Base-by-base conservation (phyloP, 2,329 filamentous ascomycete species). In the Aspergillus tamarii region DNA sequence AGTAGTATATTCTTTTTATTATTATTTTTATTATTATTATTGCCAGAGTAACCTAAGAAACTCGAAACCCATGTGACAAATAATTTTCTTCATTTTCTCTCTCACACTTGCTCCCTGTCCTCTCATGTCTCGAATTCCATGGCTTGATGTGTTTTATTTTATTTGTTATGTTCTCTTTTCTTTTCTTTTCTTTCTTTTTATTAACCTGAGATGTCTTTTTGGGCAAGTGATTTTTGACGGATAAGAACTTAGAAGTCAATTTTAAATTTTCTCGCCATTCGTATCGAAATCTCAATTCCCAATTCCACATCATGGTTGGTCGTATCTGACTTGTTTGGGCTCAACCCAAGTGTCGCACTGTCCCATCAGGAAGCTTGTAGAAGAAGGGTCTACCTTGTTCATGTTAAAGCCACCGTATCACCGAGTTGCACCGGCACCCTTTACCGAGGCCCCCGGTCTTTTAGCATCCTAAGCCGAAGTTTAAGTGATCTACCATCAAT, bases 351-450 rank as follows among this genome's bases (percentile, higher is more conserved):
- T 10, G 26, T 19, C 46, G 32, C 16, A 1, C 4, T 61, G 36
- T 46, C 52, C 50, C 43, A 54, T 54, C 32, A 23, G n/a, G 28
- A 32, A 26, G 14, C n/a, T 36, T 12, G 19, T 39, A 23, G 21
- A 34, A 36, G 43, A 36, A 28, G 32, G 48, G 26, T 30, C 26
- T 28, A 43, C 52, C 52, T 14, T 55, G 34, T 39, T 26, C 52
- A 54, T 14, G 7, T 21, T 30, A 23, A 14, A 55, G 52, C 52
- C 52, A 55, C 52, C 16, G 52, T 39, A 57, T 61, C 59, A 50
- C 59, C 41, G 59, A 61, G 30, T 52, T 56, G 41, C 52, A 30
- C 52, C 59, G 59, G 43, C 41, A 41, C 19, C n/a, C 28, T 21
- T 59, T 43, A 32, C 23, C 28, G 52, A 36, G 10, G 32, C 32